phyloP scores from a whole-genome alignment of 495 filamentous ascomycete species.

The Geopyxis carbonaria region DNA sequence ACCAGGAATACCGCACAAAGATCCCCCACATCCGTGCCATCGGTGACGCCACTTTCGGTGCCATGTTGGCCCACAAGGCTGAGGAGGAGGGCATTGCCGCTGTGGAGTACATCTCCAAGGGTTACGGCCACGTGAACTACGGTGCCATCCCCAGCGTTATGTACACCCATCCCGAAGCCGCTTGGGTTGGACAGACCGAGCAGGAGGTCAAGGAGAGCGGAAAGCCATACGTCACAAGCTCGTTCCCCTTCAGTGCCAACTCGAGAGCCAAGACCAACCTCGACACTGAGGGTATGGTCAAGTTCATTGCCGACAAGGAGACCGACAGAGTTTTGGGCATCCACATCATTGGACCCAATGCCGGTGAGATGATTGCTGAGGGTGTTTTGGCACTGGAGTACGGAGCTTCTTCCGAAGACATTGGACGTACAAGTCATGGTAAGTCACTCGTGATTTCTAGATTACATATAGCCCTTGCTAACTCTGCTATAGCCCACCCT shows the following conservation, averaged over 20 bases:
- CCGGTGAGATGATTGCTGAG: slow-evolving; percentile 98
- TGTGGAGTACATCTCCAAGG: slow-evolving; percentile 93
- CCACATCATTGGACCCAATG: slow-evolving; percentile 90
- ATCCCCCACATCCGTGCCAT: slow-evolving; percentile 90
- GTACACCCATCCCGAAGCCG: slow-evolving; percentile 98
- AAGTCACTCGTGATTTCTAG: slow-evolving; percentile 2
- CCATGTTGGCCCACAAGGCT: slow-evolving; percentile 98
- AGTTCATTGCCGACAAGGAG: slow-evolving; percentile 92
- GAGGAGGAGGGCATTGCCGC: slow-evolving; percentile 94
- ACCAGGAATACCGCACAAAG: slow-evolving; percentile 97
- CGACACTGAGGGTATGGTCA: slow-evolving; percentile 89
- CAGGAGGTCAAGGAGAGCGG: slow-evolving; percentile 80
- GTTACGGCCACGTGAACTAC: slow-evolving; percentile 97
- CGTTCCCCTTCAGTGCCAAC: slow-evolving; percentile 95
- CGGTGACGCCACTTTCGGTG: slow-evolving; percentile 92
- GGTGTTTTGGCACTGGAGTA: slow-evolving; percentile 91
- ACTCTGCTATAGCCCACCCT: slow-evolving; percentile 48
- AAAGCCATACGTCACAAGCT: slow-evolving; percentile 76
- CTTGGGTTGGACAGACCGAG: slow-evolving; percentile 97
- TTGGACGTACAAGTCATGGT: slow-evolving; percentile 82
- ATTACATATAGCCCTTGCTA: background rate
- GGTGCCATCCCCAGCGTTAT: slow-evolving; percentile 93
- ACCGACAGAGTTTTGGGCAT: slow-evolving; percentile 89
- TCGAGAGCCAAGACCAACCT: slow-evolving; percentile 97
- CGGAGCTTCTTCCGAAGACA: slow-evolving; percentile 85